Base-by-base conservation (phyloP, 2,329 filamentous ascomycete genomes). In the Cryphonectria parasitica region DNA sequence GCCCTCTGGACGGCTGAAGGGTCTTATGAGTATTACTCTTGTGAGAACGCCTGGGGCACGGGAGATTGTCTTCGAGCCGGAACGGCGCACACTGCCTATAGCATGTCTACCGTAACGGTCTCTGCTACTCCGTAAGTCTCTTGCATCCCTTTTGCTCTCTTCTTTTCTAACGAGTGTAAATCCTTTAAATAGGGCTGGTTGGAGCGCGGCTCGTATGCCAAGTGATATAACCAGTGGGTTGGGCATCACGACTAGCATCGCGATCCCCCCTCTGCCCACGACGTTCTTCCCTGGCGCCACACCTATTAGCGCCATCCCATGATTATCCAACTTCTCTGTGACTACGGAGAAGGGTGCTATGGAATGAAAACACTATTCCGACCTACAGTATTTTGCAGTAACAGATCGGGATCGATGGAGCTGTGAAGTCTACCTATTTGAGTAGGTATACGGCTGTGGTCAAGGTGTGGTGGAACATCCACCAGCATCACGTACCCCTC, bases 401-500 rank as follows among this genome's bases (percentile, higher is more conserved):
- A 2, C 2, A 54, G 22, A 25, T 54, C n/a, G 11, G n/a, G 11
- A 25, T 54, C n/a, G 22, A 25, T 7, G 13, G 4, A n/a, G n/a
- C 2, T 13, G n/a, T 52, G 2, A 52, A 52, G 45, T 52, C 19
- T 52, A n/a, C 22, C 22, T 41, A 41, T 2, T 34, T 34, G 3
- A 34, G 34, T 34, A 34, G 41, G 41, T 1, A 43, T 25, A 54
- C 49, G 49, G n/a, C 11, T 54, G n/a, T n/a, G n/a, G n/a, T n/a
- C n/a, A n/a, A 56, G 52, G 1, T 56, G n/a, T 56, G 52, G 11
- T 56, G 52, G 11, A 28, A 28, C 13, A 56, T 31, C 52, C 43
- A 28, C 86, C 87, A 72, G 88, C 84, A 5, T 82, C 85, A 73
- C 84, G 86, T 49, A 85, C 86, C 25, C 86, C 86, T 56, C 80